Evolutionary conservation across 148 eudicot genomes (phyloP), one percentile per base, ranked within the genome.

Genomic region (Fallopia convolvulus): DNA sequence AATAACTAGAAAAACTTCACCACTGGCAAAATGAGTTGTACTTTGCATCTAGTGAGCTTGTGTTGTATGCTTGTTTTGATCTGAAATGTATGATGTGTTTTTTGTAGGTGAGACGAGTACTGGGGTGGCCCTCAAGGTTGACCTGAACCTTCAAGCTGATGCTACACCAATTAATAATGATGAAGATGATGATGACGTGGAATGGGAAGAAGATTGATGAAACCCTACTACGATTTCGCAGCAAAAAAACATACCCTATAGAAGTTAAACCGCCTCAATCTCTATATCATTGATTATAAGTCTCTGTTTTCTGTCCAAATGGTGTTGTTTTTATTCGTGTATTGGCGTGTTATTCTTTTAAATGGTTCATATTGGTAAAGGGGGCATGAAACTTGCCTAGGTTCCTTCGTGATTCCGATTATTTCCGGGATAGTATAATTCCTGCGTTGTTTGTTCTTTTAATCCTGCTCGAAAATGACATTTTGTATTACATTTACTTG

Each of bases 151-250:
- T 77, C 78, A 90, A 86, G 94, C 99, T 70, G 91, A 84, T 68
- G 87, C 89, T 78, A 78, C 84, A 7, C 89, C 81, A 50, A 90
- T 85, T 50, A 90, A 68, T 14, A 68, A 90, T 10, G 94, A 89
- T 3, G 93, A 44, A 6, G 47, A 93, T 30, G 97, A 89, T 13
- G 88, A 85, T 8, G 88, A 86, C 44, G 86, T 90, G 32, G 97
- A 94, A 65, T 94, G 99, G 99, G 99, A 94, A 81, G 97, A 94
- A 76, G 97, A 92, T 76, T 94, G 77, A 44, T 94, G 77, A 44
- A 44, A 44, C 47, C 47, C 47, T 44, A 6, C 47, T 44, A 9
- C 11, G 47, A 44, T 9, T 44, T 44, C 0, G 47, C 47, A 44
- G 7, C 47, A 44, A 44, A 44, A 36, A 92, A 60, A 49, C n/a